Percentiles rank a stretch among this genome's conserved stretches.
Evolutionary conservation across 1,284 basidiomycete species (phyloP).

Genomic region (Phlebopus sp.): DNA sequence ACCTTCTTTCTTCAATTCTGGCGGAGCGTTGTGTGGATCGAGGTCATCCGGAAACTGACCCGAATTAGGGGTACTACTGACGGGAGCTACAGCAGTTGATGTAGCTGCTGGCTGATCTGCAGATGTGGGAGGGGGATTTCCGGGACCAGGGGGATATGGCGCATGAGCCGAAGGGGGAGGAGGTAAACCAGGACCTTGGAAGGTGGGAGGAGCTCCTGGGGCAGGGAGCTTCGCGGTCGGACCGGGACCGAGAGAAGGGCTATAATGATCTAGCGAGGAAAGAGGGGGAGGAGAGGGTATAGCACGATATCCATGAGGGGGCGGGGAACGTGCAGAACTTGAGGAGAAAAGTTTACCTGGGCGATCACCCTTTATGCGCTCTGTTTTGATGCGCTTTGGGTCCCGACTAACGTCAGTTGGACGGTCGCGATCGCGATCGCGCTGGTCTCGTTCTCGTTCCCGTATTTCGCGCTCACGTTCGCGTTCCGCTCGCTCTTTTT

Average conservation of each 20-base stretch:
- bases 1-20: conserved; percentile 75
- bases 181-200: conserved; percentile 38
- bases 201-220: conserved; percentile 31
- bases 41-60: conserved; percentile 45
- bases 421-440: conserved; percentile 36
- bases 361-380: conserved; percentile 40
- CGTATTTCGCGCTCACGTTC: conserved; percentile 36
- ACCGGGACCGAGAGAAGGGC: conserved; percentile 33
- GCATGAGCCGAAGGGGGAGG: conserved; percentile 34
- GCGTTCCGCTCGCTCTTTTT: conserved; percentile 33
- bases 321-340: conserved; percentile 24
- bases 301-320: conserved; percentile 28
- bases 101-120: conserved; percentile 20
- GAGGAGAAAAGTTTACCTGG: conserved; percentile 34
- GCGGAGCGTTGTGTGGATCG: conserved; percentile 45
- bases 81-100: conserved; percentile 25
- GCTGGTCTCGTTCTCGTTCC: conserved; percentile 37
- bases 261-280: conserved; percentile 31
- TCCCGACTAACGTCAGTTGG: conserved; percentile 37
- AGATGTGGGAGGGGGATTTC: conserved; percentile 31
- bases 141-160: conserved; percentile 36
- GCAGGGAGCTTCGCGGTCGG: conserved; percentile 33
- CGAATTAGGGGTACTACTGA: conserved; percentile 28
- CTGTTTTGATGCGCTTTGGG: conserved; percentile 46
- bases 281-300: conserved; percentile 21